Evolutionary conservation across 1,284 basidiomycete species (phyloP), one percentile per base, ranked within the genome.

Genomic region (Pulveroboletus sp.): DNA sequence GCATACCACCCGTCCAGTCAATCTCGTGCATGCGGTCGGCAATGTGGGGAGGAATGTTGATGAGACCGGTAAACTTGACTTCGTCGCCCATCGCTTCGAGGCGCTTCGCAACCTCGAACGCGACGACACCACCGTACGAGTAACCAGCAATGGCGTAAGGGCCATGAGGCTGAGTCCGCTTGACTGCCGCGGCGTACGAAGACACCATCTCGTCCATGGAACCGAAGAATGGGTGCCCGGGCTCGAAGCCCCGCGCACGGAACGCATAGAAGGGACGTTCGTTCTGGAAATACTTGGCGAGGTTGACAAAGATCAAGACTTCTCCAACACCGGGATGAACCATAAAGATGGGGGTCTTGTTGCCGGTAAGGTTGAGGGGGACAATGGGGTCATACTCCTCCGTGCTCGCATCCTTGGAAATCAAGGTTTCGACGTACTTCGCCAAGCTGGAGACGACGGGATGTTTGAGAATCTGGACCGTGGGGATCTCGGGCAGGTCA

Each of bases 91-190:
- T 66, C 1, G 62, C 62, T 60, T 75, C 74, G 29, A 82, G 71
- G 25, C 64, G 62, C 61, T 79, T 78, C 17, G 72, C 74, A 15
- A 81, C 72, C 59, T 82, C 78, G 52, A 77, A 81, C 10, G 77
- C 78, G 4, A 78, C 73, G 31, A 76, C 76, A 42, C 79, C 80
- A 36, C 79, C 80, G 48, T 78, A 81, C 29, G 76, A 78, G 72
- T 81, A 81, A 11, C 80, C 80, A 1, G 75, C 78, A 25, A 81
- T 64, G 42, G 75, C 73, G 53, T 77, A 81, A 1, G 80, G 79
- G 1, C 79, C 79, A 4, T 58, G 63, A 6, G 78, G 74, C 45
- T 76, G 75, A 1, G 68, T 65, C 5, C 65, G 64, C 60, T 74
- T 72, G 24, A 81, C 72, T 5, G 72, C 74, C 1, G 62, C 60